Evolutionary conservation across 1,284 basidiomycete species (phyloP).

Genomic region (Kwoniella shivajii): DNA sequence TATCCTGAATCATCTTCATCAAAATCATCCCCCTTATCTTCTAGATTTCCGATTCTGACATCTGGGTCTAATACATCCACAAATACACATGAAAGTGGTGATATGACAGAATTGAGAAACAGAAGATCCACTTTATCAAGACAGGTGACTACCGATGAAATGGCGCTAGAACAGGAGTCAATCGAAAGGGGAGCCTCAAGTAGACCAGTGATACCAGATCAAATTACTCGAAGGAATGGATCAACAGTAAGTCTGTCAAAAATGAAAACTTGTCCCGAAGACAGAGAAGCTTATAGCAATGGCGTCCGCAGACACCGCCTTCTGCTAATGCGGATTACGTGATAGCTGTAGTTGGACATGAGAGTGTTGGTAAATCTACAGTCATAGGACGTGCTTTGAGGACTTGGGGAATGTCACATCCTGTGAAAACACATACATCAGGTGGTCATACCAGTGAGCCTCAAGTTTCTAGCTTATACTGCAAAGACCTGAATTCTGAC

Average conservation of each 20-base stretch:
- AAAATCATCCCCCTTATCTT: constrained; percentile 22
- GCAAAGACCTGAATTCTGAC: background rate
- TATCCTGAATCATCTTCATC: constrained; percentile 22
- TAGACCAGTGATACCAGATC: background rate
- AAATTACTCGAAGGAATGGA: background rate
- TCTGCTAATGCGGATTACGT: constrained; percentile 30
- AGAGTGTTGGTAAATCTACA: constrained; percentile 49
- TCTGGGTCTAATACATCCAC: background rate
- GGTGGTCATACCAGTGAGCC: constrained; percentile 30
- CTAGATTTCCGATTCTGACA: constrained; percentile 14
- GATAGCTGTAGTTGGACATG: constrained; percentile 49
- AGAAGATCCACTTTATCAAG: constrained; percentile 30
- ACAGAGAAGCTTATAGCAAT: background rate
- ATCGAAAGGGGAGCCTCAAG: background rate
- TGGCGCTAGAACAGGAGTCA: background rate
- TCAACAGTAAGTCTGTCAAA: background rate
- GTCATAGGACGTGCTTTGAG: constrained; percentile 45
- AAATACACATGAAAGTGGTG: background rate
- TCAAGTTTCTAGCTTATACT: background rate
- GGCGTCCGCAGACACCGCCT: background rate
- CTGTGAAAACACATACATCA: constrained; percentile 20
- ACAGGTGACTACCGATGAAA: background rate
- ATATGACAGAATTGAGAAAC: constrained; percentile 5
- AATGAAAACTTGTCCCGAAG: background rate
- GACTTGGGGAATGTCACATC: constrained; percentile 41